Evolutionary conservation across 208 protist species (phyloP).

Genomic region (Trypanosoma mega): DNA sequence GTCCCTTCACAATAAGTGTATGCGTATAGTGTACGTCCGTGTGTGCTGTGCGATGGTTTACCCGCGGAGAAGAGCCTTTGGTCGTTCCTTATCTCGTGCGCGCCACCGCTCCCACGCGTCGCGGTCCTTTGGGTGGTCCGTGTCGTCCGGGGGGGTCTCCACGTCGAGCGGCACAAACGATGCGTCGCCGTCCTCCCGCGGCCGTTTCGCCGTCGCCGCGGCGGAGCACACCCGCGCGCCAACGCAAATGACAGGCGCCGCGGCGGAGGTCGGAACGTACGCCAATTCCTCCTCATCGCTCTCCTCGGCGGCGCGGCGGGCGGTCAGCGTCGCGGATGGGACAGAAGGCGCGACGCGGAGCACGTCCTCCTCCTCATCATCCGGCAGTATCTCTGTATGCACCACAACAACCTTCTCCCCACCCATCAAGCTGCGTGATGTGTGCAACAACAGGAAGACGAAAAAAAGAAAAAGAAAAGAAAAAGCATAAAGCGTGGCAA

Average conservation of each 20-base stretch:
- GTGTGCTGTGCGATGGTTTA: neutral
- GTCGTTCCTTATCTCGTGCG: conserved; percentile 29
- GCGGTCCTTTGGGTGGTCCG: conserved; percentile 54
- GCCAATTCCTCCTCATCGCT: conserved; percentile 49
- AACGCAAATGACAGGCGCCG: neutral
- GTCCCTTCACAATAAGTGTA: neutral
- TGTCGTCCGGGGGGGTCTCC: conserved; percentile 56
- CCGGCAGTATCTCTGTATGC: conserved; percentile 20
- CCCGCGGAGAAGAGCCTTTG: conserved; percentile 13
- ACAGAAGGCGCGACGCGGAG: conserved; percentile 4
- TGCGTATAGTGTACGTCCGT: too few relatives aligned
- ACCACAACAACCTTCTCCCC: conserved; percentile 22
- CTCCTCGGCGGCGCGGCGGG: neutral
- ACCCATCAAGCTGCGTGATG: neutral
- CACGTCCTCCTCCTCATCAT: conserved; percentile 54
- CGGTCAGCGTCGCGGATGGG: neutral
- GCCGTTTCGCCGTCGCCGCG: conserved; percentile 8
- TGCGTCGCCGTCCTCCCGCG: conserved; percentile 8
- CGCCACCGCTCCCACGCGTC: conserved; percentile 57
- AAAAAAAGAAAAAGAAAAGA: conserved; percentile 10
- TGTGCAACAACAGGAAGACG: neutral
- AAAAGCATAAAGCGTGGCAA: neutral
- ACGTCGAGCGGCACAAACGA: conserved; percentile 10
- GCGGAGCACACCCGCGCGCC: conserved; percentile 1
- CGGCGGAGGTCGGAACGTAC: conserved; percentile 30